These are phyloP conservation scores for Suaeda aralocaspica DNA, from an alignment of 148 eudicot species.

Conservation along the genomic window DNA sequence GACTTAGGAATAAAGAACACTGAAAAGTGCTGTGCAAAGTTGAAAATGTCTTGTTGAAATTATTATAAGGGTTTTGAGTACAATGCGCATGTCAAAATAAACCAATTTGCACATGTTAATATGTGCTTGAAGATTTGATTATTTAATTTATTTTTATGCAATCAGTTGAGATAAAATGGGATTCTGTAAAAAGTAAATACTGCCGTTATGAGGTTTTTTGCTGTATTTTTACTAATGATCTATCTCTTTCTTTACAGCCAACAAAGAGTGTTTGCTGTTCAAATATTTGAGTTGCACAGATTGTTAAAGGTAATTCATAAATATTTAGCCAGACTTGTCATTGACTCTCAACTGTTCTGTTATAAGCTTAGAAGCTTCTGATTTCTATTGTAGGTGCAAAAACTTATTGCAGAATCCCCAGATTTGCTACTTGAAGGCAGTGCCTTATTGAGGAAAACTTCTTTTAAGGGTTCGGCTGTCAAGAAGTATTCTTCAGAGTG, in stretches of 20 bases:
- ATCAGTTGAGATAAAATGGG: not conserved
- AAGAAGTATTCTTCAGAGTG: conserved; percentile 46
- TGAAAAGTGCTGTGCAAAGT: not conserved
- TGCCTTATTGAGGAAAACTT: conserved; percentile 42
- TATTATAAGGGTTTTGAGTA: not conserved
- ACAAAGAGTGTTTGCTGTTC: conserved; percentile 83
- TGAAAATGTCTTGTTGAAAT: not conserved
- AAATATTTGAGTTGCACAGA: conserved; percentile 95
- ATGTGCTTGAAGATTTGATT: not conserved
- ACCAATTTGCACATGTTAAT: not conserved
- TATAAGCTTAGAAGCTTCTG: conserved; percentile 7
- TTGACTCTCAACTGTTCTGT: conserved; percentile 11
- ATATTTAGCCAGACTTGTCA: conserved; percentile 2
- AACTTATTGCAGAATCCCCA: conserved; percentile 76
- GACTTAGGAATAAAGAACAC: not conserved
- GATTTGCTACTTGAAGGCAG: conserved; percentile 48
- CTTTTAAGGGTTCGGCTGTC: conserved; percentile 36
- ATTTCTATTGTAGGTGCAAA: conserved; percentile 63
- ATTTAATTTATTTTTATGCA: conserved; percentile 15
- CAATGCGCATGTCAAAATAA: not conserved
- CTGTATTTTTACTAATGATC: conserved; percentile 17
- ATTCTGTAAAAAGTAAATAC: not conserved
- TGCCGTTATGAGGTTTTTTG: not conserved
- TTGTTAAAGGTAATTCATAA: conserved; percentile 58
- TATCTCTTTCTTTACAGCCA: conserved; percentile 57